phyloP scores from a whole-genome alignment of 2,329 filamentous ascomycete genomes.

The Aureobasidium sp. region DNA sequence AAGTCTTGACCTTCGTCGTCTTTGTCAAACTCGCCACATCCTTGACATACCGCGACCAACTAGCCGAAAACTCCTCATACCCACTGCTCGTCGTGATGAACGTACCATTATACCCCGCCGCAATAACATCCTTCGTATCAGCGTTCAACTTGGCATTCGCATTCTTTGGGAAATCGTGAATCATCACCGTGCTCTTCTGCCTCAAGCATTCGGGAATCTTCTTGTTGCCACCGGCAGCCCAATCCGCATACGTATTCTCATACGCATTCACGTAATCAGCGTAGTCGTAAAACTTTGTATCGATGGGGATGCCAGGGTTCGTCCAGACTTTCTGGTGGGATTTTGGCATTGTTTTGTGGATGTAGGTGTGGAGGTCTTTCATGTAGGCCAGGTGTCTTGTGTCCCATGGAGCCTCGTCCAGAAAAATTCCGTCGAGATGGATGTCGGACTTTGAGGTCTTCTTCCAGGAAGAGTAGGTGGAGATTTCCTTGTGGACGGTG shows the following conservation, averaged over 20 bases:
- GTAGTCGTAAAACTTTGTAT: slow-evolving; percentile 5
- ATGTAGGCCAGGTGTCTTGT: slow-evolving; percentile 13
- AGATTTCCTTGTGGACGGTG: slow-evolving; percentile 19
- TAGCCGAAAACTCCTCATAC: not conserved
- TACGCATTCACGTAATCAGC: slow-evolving; percentile 7
- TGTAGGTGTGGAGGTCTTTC: slow-evolving; percentile 6
- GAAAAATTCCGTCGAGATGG: slow-evolving; percentile 21
- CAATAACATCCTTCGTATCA: not conserved
- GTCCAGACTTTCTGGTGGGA: slow-evolving; percentile 9
- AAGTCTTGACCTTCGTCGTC: slow-evolving; percentile 6
- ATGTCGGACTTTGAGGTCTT: slow-evolving; percentile 16
- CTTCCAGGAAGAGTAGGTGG: slow-evolving; percentile 20
- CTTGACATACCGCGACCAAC: slow-evolving; percentile 1
- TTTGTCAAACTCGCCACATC: not conserved
- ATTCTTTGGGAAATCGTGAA: not conserved
- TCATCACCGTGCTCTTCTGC: not conserved
- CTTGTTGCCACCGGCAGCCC: not conserved
- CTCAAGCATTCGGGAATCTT: slow-evolving; percentile 4
- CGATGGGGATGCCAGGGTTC: slow-evolving; percentile 14
- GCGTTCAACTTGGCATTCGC: not conserved
- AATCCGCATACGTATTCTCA: not conserved
- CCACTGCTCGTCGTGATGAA: not conserved
- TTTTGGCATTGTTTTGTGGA: not conserved
- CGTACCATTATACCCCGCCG: not conserved
- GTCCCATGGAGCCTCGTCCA: slow-evolving; percentile 20